A percentile compares a stretch with the other conserved stretches of the same genome.
Conservation (phyloP, 192 early-diverging fungal genomes). For the Coemansia sp. region DNA sequence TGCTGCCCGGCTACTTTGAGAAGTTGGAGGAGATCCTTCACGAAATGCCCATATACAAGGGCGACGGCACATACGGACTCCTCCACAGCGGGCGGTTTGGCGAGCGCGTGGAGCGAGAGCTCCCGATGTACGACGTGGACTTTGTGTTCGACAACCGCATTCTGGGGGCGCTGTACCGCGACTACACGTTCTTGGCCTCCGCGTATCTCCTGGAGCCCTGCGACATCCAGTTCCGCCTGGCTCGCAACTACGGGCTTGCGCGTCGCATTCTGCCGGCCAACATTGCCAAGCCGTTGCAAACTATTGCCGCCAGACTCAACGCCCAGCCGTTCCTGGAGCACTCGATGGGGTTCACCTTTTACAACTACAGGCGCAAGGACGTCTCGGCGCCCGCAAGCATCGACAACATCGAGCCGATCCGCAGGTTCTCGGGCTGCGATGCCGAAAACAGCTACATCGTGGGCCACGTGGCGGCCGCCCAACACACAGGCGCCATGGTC, state of each 20-base stretch:
- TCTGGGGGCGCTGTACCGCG: slow-evolving; percentile 76
- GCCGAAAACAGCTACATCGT: slow-evolving; percentile 83
- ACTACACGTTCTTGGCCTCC: slow-evolving; percentile 84
- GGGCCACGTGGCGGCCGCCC: slow-evolving; percentile 87
- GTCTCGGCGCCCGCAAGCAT: slow-evolving; percentile 53
- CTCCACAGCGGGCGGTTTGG: slow-evolving; percentile 79
- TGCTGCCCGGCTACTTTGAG: slow-evolving; percentile 69
- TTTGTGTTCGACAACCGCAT: slow-evolving; percentile 69
- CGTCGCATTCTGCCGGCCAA: slow-evolving; percentile 70
- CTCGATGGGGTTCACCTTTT: slow-evolving; percentile 74
- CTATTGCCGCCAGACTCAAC: slow-evolving; percentile 67
- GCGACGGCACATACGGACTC: slow-evolving; percentile 71
- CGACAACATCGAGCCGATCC: slow-evolving; percentile 76
- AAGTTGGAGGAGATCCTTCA: slow-evolving; percentile 68
- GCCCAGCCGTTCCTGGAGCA: slow-evolving; percentile 81
- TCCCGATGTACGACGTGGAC: slow-evolving; percentile 73
- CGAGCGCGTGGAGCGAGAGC: slow-evolving; percentile 66
- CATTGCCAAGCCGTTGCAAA: slow-evolving; percentile 75
- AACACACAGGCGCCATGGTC: slow-evolving; percentile 68
- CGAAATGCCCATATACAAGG: slow-evolving; percentile 72
- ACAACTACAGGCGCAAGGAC: slow-evolving; percentile 81
- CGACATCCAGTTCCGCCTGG: slow-evolving; percentile 71
- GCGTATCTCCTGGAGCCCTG: slow-evolving; percentile 90
- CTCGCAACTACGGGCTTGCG: slow-evolving; percentile 76
- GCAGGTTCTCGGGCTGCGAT: slow-evolving; percentile 71